Conservation (phyloP, 305 asterid genomes). For the Caryopteris hybrid region DNA sequence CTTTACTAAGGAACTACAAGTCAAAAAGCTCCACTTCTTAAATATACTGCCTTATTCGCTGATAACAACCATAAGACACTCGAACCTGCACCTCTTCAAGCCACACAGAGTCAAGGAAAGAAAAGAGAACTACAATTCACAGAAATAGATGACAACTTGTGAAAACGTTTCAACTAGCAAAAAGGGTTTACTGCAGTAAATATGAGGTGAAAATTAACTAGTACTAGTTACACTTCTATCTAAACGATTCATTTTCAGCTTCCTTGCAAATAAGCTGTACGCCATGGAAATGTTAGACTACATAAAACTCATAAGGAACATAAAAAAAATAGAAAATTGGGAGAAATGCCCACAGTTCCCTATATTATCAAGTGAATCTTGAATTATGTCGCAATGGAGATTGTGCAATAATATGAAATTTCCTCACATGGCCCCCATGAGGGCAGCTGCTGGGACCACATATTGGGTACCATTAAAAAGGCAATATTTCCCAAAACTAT, state of each 20-base stretch:
- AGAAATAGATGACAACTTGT: not conserved
- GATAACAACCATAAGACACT: not conserved
- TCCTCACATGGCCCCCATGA: not conserved
- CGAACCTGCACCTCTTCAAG: not conserved
- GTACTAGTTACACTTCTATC: not conserved
- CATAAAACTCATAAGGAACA: no score
- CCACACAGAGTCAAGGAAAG: not conserved
- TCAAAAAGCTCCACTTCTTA: constrained; percentile 16
- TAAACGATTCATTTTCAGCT: not conserved
- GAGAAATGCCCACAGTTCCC: not conserved
- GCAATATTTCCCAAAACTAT: not conserved
- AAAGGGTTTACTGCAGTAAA: not conserved
- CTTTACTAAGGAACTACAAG: constrained; percentile 1
- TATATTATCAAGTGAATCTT: not conserved
- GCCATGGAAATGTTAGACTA: not conserved
- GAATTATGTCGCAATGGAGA: not conserved
- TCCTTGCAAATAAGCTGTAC: not conserved
- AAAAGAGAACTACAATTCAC: not conserved
- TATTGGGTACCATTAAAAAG: not conserved
- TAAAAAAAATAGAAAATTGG: not conserved
- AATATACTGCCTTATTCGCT: not conserved
- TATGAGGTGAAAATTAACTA: not conserved
- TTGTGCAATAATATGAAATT: not conserved
- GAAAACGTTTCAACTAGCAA: not conserved
- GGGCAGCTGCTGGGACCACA: not conserved